phyloP scores from a whole-genome alignment of 331 rosid genomes.

The Quercus lobata region DNA sequence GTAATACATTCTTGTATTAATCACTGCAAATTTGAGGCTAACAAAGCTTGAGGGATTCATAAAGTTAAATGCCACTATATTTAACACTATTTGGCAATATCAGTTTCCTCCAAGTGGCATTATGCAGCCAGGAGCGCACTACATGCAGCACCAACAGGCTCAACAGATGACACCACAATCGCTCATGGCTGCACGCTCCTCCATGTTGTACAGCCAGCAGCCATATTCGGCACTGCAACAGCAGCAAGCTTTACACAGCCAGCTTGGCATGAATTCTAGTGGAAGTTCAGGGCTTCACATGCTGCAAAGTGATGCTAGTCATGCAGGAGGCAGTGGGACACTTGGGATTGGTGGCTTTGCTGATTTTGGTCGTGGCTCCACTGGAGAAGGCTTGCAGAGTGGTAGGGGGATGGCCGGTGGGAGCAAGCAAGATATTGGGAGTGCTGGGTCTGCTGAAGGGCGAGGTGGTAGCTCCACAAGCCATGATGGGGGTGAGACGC shows the following conservation, averaged over 20 bases:
- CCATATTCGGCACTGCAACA: slow-evolving; percentile 70
- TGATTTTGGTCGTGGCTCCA: slow-evolving; percentile 56
- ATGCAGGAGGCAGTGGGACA: slow-evolving; percentile 53
- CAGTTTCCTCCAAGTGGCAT: slow-evolving; percentile 75
- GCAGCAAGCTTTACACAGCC: slow-evolving; percentile 69
- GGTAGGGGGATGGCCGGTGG: slow-evolving; percentile 51
- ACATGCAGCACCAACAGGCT: slow-evolving; percentile 79
- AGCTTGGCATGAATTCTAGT: slow-evolving; percentile 60
- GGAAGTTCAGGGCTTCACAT: slow-evolving; percentile 68
- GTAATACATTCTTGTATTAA: neutral
- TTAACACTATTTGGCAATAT: neutral
- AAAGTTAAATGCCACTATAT: neutral
- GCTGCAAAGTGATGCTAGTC: slow-evolving; percentile 56
- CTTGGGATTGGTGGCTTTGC: slow-evolving; percentile 67
- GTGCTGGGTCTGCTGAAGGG: slow-evolving; percentile 53
- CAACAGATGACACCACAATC: slow-evolving; percentile 88
- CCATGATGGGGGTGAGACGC: slow-evolving; percentile 70
- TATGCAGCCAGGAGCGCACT: slow-evolving; percentile 77
- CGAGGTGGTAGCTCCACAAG: slow-evolving; percentile 67
- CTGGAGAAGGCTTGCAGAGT: slow-evolving; percentile 58
- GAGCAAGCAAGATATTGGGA: slow-evolving; percentile 76
- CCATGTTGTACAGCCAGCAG: slow-evolving; percentile 80
- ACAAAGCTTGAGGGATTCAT: neutral
- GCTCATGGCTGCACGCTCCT: slow-evolving; percentile 86
- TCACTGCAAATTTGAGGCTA: neutral